Evolutionary conservation across 768 basidiomycete genomes (phyloP).

Genomic region (Amanita phalloides): DNA sequence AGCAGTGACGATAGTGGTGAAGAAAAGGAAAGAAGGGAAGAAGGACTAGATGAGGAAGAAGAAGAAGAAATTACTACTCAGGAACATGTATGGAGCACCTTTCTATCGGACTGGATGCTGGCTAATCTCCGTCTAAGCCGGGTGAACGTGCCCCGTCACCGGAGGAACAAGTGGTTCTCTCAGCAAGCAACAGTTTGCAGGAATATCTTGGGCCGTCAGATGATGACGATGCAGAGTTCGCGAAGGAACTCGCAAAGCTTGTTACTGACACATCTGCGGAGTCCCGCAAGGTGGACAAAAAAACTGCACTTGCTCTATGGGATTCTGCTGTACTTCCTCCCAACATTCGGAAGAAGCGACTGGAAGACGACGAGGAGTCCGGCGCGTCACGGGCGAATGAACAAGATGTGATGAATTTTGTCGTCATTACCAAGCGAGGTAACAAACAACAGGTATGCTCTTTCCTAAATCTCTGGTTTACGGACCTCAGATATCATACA

Average conservation of each 20-base stretch:
- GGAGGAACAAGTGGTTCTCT: constrained; percentile 67
- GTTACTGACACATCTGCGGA: constrained; percentile 82
- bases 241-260: constrained; percentile 91
- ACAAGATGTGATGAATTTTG: constrained; percentile 75
- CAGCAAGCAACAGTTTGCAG: constrained; percentile 39
- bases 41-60: constrained; percentile 45
- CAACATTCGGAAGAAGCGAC: constrained; percentile 52
- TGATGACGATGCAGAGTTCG: constrained; percentile 89
- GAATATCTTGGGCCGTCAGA: constrained; percentile 76
- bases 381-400: constrained; percentile 20
- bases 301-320: constrained; percentile 79
- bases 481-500: background rate
- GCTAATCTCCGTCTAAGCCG: constrained; percentile 21
- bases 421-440: constrained; percentile 84
- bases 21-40: constrained; percentile 37
- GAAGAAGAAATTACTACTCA: constrained; percentile 48
- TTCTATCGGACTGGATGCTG: background rate
- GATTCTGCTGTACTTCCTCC: constrained; percentile 76
- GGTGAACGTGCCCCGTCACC: constrained; percentile 74
- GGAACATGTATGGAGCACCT: constrained; percentile 36
- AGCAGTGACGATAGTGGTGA: constrained; percentile 61
- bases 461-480: background rate
- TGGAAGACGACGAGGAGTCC: constrained; percentile 49
- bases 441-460: constrained; percentile 77
- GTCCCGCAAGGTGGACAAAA: constrained; percentile 79